Conservation (phyloP, 1,139 yeast genomes). For the Pichia inconspicua region DNA sequence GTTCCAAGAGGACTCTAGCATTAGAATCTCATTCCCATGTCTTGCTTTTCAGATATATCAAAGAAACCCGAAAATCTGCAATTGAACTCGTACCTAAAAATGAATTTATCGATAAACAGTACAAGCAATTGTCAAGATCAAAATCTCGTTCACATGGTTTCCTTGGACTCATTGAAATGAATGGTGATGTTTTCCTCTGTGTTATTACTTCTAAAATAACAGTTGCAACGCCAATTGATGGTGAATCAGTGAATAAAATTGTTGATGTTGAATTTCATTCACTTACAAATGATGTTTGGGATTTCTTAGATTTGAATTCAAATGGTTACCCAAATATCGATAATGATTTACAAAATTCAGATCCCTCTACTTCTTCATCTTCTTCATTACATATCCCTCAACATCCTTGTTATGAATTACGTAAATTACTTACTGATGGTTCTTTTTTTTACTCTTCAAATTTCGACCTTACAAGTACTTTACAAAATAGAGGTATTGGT, state of each 20-base stretch:
- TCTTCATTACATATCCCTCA: conserved; percentile 32
- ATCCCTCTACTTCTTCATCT: conserved; percentile 13
- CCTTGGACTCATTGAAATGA: conserved; percentile 70
- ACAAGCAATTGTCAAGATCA: conserved; percentile 37
- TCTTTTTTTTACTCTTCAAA: conserved; percentile 89
- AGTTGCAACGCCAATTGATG: conserved; percentile 79
- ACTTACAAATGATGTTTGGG: conserved; percentile 69
- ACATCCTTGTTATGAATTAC: conserved; percentile 80
- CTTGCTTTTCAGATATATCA: conserved; percentile 39
- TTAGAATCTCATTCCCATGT: conserved; percentile 44
- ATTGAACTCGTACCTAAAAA: conserved; percentile 43
- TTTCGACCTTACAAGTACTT: conserved; percentile 77
- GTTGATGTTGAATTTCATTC: conserved; percentile 81
- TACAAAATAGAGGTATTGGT: conserved; percentile 64
- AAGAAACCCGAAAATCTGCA: conserved; percentile 36
- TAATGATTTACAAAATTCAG: conserved; percentile 15
- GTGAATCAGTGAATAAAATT: conserved; percentile 74
- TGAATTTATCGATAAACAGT: conserved; percentile 35
- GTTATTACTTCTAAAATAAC: conserved; percentile 67
- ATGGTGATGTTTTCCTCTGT: conserved; percentile 62
- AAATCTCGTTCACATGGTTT: conserved; percentile 61
- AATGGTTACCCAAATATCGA: conserved; percentile 51
- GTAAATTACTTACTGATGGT: conserved; percentile 74
- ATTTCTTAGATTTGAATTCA: conserved; percentile 56
- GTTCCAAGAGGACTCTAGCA: conserved; percentile 42